Conservation (phyloP, 371 early-diverging fungal species). For the Rhizopus stolonifer region DNA sequence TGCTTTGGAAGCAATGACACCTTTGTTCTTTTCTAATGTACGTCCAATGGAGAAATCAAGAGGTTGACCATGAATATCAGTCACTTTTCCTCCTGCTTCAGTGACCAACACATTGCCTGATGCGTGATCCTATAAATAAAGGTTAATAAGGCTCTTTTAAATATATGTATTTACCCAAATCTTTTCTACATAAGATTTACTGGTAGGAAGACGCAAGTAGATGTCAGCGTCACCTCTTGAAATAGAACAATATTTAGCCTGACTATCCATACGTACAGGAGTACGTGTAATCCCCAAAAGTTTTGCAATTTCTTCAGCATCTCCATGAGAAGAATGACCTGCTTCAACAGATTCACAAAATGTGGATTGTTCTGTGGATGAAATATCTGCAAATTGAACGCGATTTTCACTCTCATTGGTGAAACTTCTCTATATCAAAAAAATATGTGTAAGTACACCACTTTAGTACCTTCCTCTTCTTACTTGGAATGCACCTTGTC, state of each 20-base stretch:
- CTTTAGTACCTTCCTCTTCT: neutral
- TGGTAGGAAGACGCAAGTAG: slow-evolving; percentile 85
- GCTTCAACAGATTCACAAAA: slow-evolving; percentile 97
- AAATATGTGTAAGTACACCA: too few relatives aligned
- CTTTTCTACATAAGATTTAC: slow-evolving; percentile 86
- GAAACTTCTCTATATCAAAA: slow-evolving; percentile 58
- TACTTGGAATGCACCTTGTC: slow-evolving; percentile 90
- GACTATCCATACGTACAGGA: slow-evolving; percentile 90
- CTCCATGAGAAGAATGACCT: slow-evolving; percentile 86
- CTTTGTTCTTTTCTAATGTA: slow-evolving; percentile 80
- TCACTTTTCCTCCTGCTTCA: slow-evolving; percentile 94
- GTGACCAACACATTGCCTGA: slow-evolving; percentile 84
- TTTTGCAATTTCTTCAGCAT: slow-evolving; percentile 75
- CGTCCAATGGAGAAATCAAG: slow-evolving; percentile 91
- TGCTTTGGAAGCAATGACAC: slow-evolving; percentile 83
- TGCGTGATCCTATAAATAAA: slow-evolving; percentile 82
- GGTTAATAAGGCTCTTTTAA: neutral
- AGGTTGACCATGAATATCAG: slow-evolving; percentile 80
- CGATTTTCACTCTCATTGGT: slow-evolving; percentile 54
- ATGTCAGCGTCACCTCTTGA: slow-evolving; percentile 91
- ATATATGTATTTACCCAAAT: slow-evolving; percentile 77
- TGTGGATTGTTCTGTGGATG: slow-evolving; percentile 58
- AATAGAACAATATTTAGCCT: slow-evolving; percentile 90
- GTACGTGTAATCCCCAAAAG: slow-evolving; percentile 71
- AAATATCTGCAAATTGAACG: slow-evolving; percentile 63